phyloP scores from a whole-genome alignment of 768 basidiomycete species.

The Boletus sensibilis region DNA sequence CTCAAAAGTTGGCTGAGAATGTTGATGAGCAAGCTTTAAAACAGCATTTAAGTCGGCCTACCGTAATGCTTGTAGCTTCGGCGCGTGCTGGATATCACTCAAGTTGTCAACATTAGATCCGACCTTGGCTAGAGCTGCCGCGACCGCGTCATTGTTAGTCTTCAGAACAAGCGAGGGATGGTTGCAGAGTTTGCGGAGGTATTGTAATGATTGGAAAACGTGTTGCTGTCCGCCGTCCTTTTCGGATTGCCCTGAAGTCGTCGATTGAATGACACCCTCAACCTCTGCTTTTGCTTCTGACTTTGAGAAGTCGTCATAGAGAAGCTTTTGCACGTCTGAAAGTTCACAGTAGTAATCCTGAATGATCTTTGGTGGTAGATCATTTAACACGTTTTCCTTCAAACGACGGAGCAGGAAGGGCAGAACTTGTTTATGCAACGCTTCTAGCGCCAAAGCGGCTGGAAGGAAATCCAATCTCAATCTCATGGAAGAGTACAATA shows the following conservation, averaged over 20 bases:
- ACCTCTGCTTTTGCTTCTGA: conserved; percentile 67
- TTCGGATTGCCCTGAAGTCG: conserved; percentile 31
- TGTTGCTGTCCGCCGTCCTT: conserved; percentile 66
- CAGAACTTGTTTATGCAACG: conserved; percentile 97
- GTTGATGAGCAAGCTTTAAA: conserved; percentile 4
- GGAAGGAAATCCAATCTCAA: conserved; percentile 5
- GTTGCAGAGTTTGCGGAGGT: conserved; percentile 95
- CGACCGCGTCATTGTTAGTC: conserved; percentile 56
- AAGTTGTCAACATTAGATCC: conserved; percentile 47
- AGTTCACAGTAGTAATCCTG: conserved; percentile 99
- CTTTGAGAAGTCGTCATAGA: conserved; percentile 92
- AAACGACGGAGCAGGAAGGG: conserved; percentile 94
- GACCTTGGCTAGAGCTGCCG: conserved; percentile 55
- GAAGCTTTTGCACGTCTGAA: conserved; percentile 86
- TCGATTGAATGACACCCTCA: conserved; percentile 60
- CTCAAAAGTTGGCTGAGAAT: conserved; percentile 77
- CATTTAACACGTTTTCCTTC: conserved; percentile 95
- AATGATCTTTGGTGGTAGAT: conserved; percentile 98
- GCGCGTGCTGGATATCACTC: conserved; percentile 86
- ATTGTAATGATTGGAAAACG: conserved; percentile 96
- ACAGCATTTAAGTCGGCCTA: conserved; percentile 36
- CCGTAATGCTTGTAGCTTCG: conserved; percentile 90
- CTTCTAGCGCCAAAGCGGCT: conserved; percentile 94
- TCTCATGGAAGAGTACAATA: background rate
- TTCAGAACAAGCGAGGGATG: conserved; percentile 93